Base-by-base conservation (phyloP, 768 basidiomycete species). In the Leccinum arenicola region DNA sequence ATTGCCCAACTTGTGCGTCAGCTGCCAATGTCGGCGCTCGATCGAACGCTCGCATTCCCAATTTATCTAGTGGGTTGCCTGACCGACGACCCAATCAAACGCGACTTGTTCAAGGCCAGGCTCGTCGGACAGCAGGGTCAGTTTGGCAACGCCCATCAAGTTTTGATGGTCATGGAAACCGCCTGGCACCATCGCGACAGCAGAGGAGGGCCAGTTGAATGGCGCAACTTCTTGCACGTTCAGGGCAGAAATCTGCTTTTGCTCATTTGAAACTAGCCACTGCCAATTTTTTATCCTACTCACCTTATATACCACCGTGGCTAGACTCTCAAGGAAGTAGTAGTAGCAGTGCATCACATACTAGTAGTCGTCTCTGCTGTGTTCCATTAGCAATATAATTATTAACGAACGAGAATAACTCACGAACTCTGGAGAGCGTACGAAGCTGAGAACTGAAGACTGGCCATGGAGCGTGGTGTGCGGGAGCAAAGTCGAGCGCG, bases 21-120 rank as follows among this genome's bases (percentile, higher is more conserved):
- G 63, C 69, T 91, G 54, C 81, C 80, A 27, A 73, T 82, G 45
- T 84, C 85, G 15, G 77, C 82, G 58, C 72, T 83, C 47, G 91
- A 93, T 70, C 83, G 88, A 57, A 79, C 82, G 8, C 72, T 91
- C 45, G 76, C 89, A 21, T 87, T 91, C 73, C 89, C 91, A 29
- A 80, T 90, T 56, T 87, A 84, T 69, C 76, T 93, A 45, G 84
- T 86, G 31, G 91, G 87, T 6, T 84, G 84, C 70, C 80, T 92
- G 80, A 83, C 88, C 49, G 85, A 89, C 70, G 84, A 87, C 69
- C 82, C 78, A 17, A 74, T 71, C 43, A 77, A 77, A 52, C 79
- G 85, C 36, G 84, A 85, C 53, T 79, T 85, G 64, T 76, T 88
- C 70, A 86, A 84, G 66, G 73, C 75, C 23, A 78, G 86, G 52